Percentiles rank a stretch among this genome's conserved stretches.
These are phyloP conservation scores for Trichomonas tenax DNA, from an alignment of 208 protist genomes.

Conservation along the genomic window DNA sequence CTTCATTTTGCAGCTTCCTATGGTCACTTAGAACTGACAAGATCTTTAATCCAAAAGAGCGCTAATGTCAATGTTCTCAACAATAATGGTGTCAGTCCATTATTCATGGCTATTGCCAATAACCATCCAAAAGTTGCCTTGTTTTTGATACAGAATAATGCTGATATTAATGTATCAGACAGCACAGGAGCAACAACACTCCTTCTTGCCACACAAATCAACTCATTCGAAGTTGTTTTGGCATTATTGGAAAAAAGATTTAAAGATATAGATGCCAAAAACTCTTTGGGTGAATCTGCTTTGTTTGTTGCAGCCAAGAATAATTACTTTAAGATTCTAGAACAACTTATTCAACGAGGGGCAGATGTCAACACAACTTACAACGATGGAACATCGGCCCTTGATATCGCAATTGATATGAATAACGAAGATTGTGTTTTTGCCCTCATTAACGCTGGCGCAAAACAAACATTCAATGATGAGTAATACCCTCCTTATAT, in stretches of 20 bases:
- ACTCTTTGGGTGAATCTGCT: neutral
- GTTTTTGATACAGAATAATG: neutral
- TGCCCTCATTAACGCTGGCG: neutral
- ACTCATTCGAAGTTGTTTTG: neutral
- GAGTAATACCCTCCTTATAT: too few relatives aligned
- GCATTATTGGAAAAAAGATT: neutral
- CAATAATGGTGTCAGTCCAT: neutral
- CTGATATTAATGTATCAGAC: neutral
- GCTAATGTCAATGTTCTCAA: neutral
- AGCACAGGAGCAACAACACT: neutral
- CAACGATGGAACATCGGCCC: neutral
- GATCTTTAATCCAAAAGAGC: neutral
- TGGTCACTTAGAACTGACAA: neutral
- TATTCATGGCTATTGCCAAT: neutral
- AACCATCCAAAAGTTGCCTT: neutral
- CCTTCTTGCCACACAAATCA: neutral
- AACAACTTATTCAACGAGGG: neutral
- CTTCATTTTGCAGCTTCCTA: neutral
- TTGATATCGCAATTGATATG: neutral
- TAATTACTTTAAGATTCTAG: neutral
- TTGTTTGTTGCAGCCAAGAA: neutral
- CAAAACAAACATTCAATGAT: neutral
- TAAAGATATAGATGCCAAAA: neutral
- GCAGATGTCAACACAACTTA: neutral
- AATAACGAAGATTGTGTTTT: neutral